Base-by-base conservation (phyloP, 345 rosid species). In the Carallia brachiata region DNA sequence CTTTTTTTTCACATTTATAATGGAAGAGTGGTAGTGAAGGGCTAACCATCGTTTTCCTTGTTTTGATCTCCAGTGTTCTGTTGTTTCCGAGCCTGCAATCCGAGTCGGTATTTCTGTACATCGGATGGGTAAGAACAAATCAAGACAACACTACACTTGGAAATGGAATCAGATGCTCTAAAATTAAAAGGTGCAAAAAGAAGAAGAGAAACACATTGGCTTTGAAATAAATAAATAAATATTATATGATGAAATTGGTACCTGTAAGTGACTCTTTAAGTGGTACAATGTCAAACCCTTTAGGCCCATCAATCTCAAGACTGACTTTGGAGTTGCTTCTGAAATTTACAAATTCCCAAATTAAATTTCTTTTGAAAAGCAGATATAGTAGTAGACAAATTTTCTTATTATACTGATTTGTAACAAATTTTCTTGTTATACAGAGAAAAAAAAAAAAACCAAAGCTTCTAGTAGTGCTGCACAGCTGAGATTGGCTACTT, bases 291-390 rank as follows among this genome's bases (percentile, higher is more conserved):
- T 94, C 79, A 94, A 83, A 36, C 98, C 98, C 79, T 94, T 94
- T 52, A 89, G 67, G 37, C 97, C 98, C 98, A 94, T 94, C 40
- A 91, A 23, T 71, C 89, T 87, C 73, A 89, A 62, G 70, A 91
- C 97, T 1, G 97, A 82, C 67, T 94, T 94, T 28, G 98, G 98
- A 59, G 98, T 94, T 52, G 98, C 98, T 72, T 87, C 98, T 94
- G 75, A 3, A 56, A 53, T 37, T 23, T 48, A 77, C 36, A 39
- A 59, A 54, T 10, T 16, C 50, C 50, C 50, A 44, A 1, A 44
- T 12, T 12, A 44, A 44, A 12, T 44, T 44, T 44, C 50, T 44
- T 44, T 12, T 44, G 0, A 44, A 44, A 44, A 12, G 17, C 16
- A 44, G 17, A 12, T 13, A 44, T 44, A 10, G 16, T 32, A 32